phyloP scores from a whole-genome alignment of 208 protist genomes.

The Trypanosoma grayi region DNA sequence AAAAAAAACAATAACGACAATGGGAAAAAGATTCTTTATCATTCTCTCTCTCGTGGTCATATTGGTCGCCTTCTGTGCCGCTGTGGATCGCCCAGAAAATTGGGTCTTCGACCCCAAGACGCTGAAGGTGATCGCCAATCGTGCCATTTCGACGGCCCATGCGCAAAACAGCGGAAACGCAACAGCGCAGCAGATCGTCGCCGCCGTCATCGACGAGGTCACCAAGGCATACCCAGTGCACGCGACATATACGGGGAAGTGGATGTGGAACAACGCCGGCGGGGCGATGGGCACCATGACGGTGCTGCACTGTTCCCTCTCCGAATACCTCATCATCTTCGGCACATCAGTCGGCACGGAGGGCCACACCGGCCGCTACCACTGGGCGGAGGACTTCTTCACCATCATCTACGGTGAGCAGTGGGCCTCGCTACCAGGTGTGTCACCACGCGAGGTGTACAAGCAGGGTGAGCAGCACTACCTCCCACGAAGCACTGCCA shows the following conservation, averaged over 20 bases:
- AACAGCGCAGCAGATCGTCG: slow-evolving; percentile 45
- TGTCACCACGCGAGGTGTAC: slow-evolving; percentile 55
- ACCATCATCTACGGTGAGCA: slow-evolving; percentile 92
- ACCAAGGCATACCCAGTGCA: slow-evolving; percentile 65
- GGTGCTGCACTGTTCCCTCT: slow-evolving; percentile 88
- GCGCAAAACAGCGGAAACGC: slow-evolving; percentile 35
- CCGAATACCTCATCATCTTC: slow-evolving; percentile 94
- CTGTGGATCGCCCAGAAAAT: slow-evolving; percentile 56
- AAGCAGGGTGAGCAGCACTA: slow-evolving; percentile 72
- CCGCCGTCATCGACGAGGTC: slow-evolving; percentile 63
- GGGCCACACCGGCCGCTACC: slow-evolving; percentile 85
- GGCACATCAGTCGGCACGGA: slow-evolving; percentile 86
- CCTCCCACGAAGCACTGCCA: slow-evolving; percentile 56
- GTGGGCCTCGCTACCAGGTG: slow-evolving; percentile 56
- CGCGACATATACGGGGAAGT: slow-evolving; percentile 56
- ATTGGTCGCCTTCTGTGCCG: slow-evolving; percentile 40
- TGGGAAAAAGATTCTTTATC: neutral
- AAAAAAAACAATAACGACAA: neutral
- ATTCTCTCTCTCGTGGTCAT: slow-evolving; percentile 33
- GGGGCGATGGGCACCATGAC: slow-evolving; percentile 92
- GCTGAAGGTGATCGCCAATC: slow-evolving; percentile 67
- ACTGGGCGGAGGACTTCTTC: slow-evolving; percentile 86
- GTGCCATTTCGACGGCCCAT: slow-evolving; percentile 64
- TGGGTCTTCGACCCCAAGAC: slow-evolving; percentile 74
- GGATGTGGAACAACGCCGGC: slow-evolving; percentile 91